Evolutionary conservation across 2,329 filamentous ascomycete genomes (phyloP).

Genomic region (Alternaria sp.): DNA sequence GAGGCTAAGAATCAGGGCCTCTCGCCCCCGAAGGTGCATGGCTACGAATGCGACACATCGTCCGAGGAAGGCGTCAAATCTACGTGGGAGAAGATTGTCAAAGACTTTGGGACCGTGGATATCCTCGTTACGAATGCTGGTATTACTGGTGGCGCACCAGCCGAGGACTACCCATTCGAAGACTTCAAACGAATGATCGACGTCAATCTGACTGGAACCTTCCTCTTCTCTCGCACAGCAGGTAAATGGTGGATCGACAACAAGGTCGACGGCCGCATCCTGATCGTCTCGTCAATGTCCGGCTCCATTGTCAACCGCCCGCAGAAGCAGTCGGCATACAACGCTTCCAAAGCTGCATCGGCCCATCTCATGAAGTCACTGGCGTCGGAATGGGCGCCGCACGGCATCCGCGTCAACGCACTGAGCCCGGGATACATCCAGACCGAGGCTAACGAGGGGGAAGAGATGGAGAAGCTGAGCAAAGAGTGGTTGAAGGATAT

Average conservation of each 20-base stretch:
- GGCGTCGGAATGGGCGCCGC: slow-evolving; percentile 80
- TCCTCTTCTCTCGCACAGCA: slow-evolving; percentile 72
- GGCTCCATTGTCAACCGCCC: slow-evolving; percentile 57
- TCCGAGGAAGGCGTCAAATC: slow-evolving; percentile 46
- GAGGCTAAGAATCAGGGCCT: slow-evolving; percentile 13
- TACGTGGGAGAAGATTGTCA: slow-evolving; percentile 41
- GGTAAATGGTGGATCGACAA: slow-evolving; percentile 69
- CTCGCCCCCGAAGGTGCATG: slow-evolving; percentile 36
- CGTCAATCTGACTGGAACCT: slow-evolving; percentile 81
- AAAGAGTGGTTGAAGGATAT: slow-evolving; percentile 46
- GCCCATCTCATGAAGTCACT: slow-evolving; percentile 76
- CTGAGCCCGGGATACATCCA: slow-evolving; percentile 89
- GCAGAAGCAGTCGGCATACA: slow-evolving; percentile 83
- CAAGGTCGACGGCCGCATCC: slow-evolving; percentile 72
- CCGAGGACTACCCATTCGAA: slow-evolving; percentile 75
- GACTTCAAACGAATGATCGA: slow-evolving; percentile 81
- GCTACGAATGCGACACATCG: slow-evolving; percentile 50
- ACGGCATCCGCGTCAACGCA: slow-evolving; percentile 79
- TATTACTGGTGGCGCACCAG: slow-evolving; percentile 59
- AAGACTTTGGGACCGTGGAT: slow-evolving; percentile 47
- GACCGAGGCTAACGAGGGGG: slow-evolving; percentile 68
- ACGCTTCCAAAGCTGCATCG: slow-evolving; percentile 68
- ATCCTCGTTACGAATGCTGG: slow-evolving; percentile 51
- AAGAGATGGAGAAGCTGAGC: slow-evolving; percentile 12
- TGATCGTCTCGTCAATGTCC: slow-evolving; percentile 74